Percentiles rank a stretch among this genome's conserved stretches.
Evolutionary conservation across 768 basidiomycete species (phyloP).

Genomic region (Naganishia friedmannii): DNA sequence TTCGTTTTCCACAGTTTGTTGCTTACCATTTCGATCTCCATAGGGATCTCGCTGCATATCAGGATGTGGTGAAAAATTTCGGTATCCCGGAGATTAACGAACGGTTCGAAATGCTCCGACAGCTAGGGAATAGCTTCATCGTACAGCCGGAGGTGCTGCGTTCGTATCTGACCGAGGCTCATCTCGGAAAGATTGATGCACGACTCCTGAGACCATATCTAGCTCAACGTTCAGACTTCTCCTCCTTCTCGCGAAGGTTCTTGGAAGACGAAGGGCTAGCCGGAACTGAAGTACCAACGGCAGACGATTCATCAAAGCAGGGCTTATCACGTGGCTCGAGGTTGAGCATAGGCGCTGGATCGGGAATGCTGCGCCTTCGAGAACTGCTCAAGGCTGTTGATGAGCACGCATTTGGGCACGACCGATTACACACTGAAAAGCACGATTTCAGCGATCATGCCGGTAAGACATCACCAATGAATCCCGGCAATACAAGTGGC

Average conservation of each 20-base stretch:
- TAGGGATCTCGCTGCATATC: conserved; percentile 94
- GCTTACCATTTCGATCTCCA: conserved; percentile 10
- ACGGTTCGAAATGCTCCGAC: conserved; percentile 95
- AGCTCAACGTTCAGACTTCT: conserved; percentile 85
- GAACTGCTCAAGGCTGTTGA: conserved; percentile 50
- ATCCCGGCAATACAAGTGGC: too few relatives aligned
- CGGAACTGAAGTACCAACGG: not conserved
- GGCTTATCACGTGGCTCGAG: conserved; percentile 24
- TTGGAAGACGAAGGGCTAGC: conserved; percentile 39
- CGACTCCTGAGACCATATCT: conserved; percentile 85
- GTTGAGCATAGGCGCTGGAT: conserved; percentile 44
- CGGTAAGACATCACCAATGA: not conserved
- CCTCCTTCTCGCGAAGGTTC: conserved; percentile 58
- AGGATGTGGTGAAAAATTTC: conserved; percentile 82
- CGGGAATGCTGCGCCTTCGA: conserved; percentile 47
- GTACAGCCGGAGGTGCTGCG: conserved; percentile 91
- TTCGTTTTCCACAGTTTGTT: not conserved
- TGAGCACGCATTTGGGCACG: conserved; percentile 28
- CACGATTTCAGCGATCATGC: not conserved
- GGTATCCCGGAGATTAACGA: conserved; percentile 78
- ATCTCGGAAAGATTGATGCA: conserved; percentile 86
- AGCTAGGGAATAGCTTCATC: conserved; percentile 94
- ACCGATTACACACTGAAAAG: not conserved
- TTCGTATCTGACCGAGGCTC: conserved; percentile 90
- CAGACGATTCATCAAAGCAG: conserved; percentile 14